Percentiles rank a stretch among this genome's conserved stretches.
These are phyloP conservation scores for Coemansia sp. DNA, from an alignment of 192 early-diverging fungal genomes.

Conservation along the genomic window DNA sequence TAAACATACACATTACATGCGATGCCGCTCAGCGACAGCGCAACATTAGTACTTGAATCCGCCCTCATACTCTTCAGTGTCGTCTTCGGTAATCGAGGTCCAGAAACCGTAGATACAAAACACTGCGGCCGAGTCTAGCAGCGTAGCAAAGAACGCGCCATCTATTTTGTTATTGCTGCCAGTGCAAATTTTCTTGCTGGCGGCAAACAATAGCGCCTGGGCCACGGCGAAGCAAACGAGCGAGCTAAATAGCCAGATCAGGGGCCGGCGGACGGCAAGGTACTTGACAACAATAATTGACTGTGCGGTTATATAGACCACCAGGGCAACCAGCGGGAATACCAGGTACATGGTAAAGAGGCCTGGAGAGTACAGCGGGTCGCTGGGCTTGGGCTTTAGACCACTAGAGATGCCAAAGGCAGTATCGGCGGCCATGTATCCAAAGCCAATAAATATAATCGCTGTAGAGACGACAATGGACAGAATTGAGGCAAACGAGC, in stretches of 20 bases:
- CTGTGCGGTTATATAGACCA: conserved; percentile 40
- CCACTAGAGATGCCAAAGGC: conserved; percentile 54
- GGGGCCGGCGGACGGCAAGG: conserved; percentile 50
- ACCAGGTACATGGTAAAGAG: conserved; percentile 56
- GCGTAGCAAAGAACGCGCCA: conserved; percentile 59
- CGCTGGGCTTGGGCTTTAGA: conserved; percentile 44
- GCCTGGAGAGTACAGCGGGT: conserved; percentile 46
- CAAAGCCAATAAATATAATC: conserved; percentile 48
- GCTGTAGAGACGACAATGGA: conserved; percentile 35
- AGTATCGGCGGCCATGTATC: conserved; percentile 56
- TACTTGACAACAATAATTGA: conserved; percentile 47
- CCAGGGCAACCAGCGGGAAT: conserved; percentile 51
- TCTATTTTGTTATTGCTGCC: conserved; percentile 50
- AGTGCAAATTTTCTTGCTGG: conserved; percentile 59
- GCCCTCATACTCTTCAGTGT: conserved; percentile 42
- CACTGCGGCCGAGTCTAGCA: conserved; percentile 54
- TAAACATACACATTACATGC: neutral
- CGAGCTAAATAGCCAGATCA: conserved; percentile 48
- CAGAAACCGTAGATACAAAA: conserved; percentile 60
- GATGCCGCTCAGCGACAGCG: neutral
- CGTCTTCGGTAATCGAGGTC: conserved; percentile 60
- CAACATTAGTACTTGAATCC: conserved; percentile 50
- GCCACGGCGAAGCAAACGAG: conserved; percentile 49
- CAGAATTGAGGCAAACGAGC: conserved; percentile 53
- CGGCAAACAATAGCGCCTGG: conserved; percentile 53